Conservation (phyloP, 2,329 filamentous ascomycete genomes). For the Paracoccidioides brasiliensis region DNA sequence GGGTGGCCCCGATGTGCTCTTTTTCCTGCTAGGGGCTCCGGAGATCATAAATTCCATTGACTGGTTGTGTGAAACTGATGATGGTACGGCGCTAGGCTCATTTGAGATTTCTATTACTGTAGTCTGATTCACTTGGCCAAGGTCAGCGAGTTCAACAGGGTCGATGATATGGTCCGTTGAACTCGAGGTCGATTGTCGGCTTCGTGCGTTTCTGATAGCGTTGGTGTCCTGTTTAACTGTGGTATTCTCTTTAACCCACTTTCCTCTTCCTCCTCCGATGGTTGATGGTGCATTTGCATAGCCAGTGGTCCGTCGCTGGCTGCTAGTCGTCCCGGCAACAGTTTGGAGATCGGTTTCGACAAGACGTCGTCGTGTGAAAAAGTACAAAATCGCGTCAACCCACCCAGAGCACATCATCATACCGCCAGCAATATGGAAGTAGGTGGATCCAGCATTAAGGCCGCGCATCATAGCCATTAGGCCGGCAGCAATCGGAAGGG, state of each 20-base stretch:
- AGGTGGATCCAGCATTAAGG: slow-evolving; percentile 22
- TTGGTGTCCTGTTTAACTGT: neutral
- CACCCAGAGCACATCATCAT: slow-evolving; percentile 46
- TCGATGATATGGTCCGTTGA: neutral
- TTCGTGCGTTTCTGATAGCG: neutral
- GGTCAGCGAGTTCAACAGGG: neutral
- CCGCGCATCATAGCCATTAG: slow-evolving; percentile 29
- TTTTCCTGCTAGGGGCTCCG: neutral
- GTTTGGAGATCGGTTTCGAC: slow-evolving; percentile 17
- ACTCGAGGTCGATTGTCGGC: neutral
- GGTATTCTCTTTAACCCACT: neutral
- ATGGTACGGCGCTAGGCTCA: neutral
- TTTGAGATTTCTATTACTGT: neutral
- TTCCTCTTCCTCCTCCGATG: neutral
- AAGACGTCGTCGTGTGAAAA: slow-evolving; percentile 42
- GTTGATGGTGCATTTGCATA: neutral
- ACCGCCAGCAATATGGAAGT: slow-evolving; percentile 40
- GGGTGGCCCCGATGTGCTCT: neutral
- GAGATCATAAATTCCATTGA: neutral
- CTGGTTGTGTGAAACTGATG: neutral
- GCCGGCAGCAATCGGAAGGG: slow-evolving; percentile 46
- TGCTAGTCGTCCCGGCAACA: neutral
- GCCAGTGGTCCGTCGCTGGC: neutral
- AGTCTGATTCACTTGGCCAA: neutral
- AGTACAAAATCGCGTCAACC: slow-evolving; percentile 46